A percentile compares a stretch with the other conserved stretches of the same genome.
Evolutionary conservation across 768 basidiomycete genomes (phyloP).

Genomic region (Ramaria sp.): DNA sequence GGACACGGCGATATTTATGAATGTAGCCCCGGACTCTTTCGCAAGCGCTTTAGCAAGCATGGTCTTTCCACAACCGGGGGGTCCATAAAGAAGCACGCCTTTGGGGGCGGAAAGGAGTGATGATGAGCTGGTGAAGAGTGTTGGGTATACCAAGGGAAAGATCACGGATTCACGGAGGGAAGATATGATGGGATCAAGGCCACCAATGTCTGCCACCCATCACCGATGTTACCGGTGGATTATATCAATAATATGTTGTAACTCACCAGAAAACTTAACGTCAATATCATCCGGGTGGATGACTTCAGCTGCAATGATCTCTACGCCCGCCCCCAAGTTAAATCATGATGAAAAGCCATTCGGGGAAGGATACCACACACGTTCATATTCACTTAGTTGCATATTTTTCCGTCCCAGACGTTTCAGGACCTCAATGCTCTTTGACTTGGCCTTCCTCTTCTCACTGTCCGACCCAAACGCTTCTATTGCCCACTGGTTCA

Average conservation of each 20-base stretch:
- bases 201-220: constrained; percentile 65
- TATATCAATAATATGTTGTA: background rate
- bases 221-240: background rate
- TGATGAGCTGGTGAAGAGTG: constrained; percentile 74
- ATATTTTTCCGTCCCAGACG: constrained; percentile 62
- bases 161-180: constrained; percentile 93
- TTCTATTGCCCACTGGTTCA: constrained; percentile 54
- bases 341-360: background rate
- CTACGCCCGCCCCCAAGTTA: constrained; percentile 25
- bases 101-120: constrained; percentile 85
- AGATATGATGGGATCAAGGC: constrained; percentile 81
- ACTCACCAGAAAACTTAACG: constrained; percentile 60
- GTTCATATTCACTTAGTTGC: constrained; percentile 84
- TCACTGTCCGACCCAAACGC: constrained; percentile 32
- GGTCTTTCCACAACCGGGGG: constrained; percentile 97
- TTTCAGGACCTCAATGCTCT: constrained; percentile 60
- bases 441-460: constrained; percentile 54
- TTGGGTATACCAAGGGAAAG: constrained; percentile 85
- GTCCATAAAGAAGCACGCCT: constrained; percentile 91
- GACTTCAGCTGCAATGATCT: constrained; percentile 83
- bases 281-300: constrained; percentile 87
- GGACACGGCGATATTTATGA: constrained; percentile 79
- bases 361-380: constrained; percentile 31
- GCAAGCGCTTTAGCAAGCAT: constrained; percentile 99
- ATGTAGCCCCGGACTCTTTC: constrained; percentile 94